phyloP scores from a whole-genome alignment of 192 early-diverging fungal genomes.

The Rhizophlyctis rosea region DNA sequence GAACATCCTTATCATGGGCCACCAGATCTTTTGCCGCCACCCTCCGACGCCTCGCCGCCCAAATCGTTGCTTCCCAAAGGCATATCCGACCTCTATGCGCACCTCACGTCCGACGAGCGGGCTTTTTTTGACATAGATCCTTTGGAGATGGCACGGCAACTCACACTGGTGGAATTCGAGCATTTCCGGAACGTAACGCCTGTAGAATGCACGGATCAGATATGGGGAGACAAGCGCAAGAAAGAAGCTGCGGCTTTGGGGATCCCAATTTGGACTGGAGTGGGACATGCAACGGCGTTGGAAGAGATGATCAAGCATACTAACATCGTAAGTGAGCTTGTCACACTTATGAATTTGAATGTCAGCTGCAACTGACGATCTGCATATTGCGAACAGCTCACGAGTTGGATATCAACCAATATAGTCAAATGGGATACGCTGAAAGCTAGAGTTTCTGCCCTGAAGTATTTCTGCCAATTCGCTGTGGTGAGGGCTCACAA shows the following conservation, averaged over 20 bases:
- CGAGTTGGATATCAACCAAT: slow-evolving; percentile 43
- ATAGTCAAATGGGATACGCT: slow-evolving; percentile 38
- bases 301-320: slow-evolving; percentile 52
- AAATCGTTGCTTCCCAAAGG: slow-evolving; percentile 7
- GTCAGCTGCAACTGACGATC: not conserved
- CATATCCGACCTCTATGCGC: slow-evolving; percentile 21
- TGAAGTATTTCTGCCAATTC: slow-evolving; percentile 46
- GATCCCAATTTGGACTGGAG: not conserved
- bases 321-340: slow-evolving; percentile 35
- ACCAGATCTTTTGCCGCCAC: not conserved
- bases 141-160: slow-evolving; percentile 51
- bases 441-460: slow-evolving; percentile 31
- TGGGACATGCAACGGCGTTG: slow-evolving; percentile 1
- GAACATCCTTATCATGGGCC: not conserved
- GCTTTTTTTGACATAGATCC: slow-evolving; percentile 50
- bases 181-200: slow-evolving; percentile 42
- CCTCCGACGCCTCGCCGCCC: not conserved
- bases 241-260: slow-evolving; percentile 34
- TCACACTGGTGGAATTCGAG: slow-evolving; percentile 49
- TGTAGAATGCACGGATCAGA: slow-evolving; percentile 55
- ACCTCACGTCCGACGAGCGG: slow-evolving; percentile 22
- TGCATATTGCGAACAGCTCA: slow-evolving; percentile 18
- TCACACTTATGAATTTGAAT: not conserved
- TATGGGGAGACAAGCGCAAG: slow-evolving; percentile 45
- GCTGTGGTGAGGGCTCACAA: slow-evolving; percentile 34